phyloP scores from a whole-genome alignment of 2,329 filamentous ascomycete species.

The Monilinia vaccinii-corymbosi region DNA sequence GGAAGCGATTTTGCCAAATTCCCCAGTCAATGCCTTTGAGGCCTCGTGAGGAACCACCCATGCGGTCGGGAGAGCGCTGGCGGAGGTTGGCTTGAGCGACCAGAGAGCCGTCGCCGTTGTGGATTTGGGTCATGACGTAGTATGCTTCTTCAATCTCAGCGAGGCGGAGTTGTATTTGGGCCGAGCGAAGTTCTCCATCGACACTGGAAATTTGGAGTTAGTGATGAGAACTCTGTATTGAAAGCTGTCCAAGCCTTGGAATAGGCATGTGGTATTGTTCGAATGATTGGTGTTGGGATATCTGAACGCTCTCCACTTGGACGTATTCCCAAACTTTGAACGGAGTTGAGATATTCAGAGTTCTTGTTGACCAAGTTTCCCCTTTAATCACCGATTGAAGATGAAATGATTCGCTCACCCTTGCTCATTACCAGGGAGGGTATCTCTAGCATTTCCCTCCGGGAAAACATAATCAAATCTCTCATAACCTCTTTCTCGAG shows the following conservation, averaged over 20 bases:
- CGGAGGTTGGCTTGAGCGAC: slow-evolving; percentile 45
- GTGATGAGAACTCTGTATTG: neutral
- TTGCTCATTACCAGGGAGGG: slow-evolving; percentile 44
- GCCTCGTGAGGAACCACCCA: slow-evolving; percentile 49
- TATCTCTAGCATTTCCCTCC: slow-evolving; percentile 42
- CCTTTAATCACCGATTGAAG: neutral
- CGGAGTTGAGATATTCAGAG: neutral
- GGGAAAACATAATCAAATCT: slow-evolving; percentile 56
- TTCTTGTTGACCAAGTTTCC: too few species aligned
- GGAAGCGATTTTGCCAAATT: slow-evolving; percentile 47
- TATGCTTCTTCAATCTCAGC: slow-evolving; percentile 58
- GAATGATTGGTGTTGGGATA: neutral
- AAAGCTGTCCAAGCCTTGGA: neutral
- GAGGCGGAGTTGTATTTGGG: slow-evolving; percentile 53
- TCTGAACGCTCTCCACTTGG: neutral
- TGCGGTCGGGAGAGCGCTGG: slow-evolving; percentile 39
- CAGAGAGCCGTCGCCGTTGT: slow-evolving; percentile 42
- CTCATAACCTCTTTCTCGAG: slow-evolving; percentile 35
- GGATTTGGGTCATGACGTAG: slow-evolving; percentile 45
- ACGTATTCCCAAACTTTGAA: neutral
- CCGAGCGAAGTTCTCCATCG: slow-evolving; percentile 48
- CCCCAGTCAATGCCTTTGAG: slow-evolving; percentile 47
- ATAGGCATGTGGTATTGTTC: neutral
- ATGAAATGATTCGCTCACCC: slow-evolving; percentile 29
- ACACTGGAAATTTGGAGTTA: slow-evolving; percentile 29